phyloP scores from a whole-genome alignment of 1,284 basidiomycete genomes.

The Trichosporon faecale region DNA sequence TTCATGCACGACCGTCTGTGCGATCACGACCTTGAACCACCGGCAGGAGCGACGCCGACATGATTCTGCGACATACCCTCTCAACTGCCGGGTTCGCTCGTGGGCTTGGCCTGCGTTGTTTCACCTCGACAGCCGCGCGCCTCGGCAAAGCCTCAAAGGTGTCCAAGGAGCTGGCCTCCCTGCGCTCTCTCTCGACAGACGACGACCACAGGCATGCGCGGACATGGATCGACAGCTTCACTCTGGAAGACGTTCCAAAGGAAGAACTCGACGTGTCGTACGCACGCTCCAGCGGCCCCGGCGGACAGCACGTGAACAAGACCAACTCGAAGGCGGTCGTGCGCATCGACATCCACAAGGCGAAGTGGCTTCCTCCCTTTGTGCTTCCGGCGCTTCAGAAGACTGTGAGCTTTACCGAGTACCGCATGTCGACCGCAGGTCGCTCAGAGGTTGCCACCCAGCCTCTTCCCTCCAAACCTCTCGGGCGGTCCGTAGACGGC shows the following conservation, averaged over 20 bases:
- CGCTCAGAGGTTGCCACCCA: too few species aligned
- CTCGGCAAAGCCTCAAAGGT: neutral
- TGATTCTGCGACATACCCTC: neutral
- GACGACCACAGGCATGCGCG: slow-evolving; percentile 32
- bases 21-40: neutral
- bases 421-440: too few species aligned
- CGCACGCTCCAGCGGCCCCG: slow-evolving; percentile 47
- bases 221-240: slow-evolving; percentile 41
- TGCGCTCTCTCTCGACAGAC: slow-evolving; percentile 16
- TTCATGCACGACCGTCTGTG: neutral
- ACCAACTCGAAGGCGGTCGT: slow-evolving; percentile 51
- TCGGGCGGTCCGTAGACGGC: neutral
- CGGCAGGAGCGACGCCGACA: neutral
- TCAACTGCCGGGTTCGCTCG: neutral
- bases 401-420: slow-evolving; percentile 45
- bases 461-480: neutral
- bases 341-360: slow-evolving; percentile 32
- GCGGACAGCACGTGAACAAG: slow-evolving; percentile 53
- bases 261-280: slow-evolving; percentile 38
- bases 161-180: slow-evolving; percentile 18
- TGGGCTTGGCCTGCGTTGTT: neutral
- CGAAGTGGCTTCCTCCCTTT: slow-evolving; percentile 47
- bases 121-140: neutral
- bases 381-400: slow-evolving; percentile 34
- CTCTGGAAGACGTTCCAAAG: slow-evolving; percentile 42